Conservation (phyloP, 257 asterid genomes). For the Scutellaria barbata region DNA sequence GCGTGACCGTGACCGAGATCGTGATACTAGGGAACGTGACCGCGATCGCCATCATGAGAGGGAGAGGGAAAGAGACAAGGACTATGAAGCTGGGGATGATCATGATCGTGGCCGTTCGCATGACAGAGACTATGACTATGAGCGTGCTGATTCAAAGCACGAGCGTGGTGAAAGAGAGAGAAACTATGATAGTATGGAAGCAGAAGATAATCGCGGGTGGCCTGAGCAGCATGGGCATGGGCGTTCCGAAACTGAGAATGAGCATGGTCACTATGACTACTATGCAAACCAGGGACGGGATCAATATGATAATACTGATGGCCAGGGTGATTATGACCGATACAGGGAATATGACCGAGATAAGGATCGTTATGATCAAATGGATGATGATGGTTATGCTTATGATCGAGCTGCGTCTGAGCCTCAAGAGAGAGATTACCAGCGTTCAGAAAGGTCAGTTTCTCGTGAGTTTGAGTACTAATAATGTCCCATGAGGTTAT, state of each 20-base stretch:
- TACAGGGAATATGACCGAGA: slow-evolving; percentile 59
- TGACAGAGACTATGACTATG: slow-evolving; percentile 54
- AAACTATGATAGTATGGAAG: slow-evolving; percentile 46
- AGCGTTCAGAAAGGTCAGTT: slow-evolving; percentile 58
- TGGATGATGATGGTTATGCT: slow-evolving; percentile 77
- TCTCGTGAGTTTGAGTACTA: slow-evolving; percentile 56
- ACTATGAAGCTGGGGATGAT: slow-evolving; percentile 51
- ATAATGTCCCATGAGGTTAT: neutral
- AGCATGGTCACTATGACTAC: slow-evolving; percentile 53
- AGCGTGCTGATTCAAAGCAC: slow-evolving; percentile 48
- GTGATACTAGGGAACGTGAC: slow-evolving; percentile 32
- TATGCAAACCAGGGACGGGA: slow-evolving; percentile 60
- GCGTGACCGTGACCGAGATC: slow-evolving; percentile 47
- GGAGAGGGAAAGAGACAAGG: slow-evolving; percentile 57
- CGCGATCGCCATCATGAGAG: slow-evolving; percentile 56
- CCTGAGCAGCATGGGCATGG: slow-evolving; percentile 56
- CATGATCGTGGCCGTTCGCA: slow-evolving; percentile 61
- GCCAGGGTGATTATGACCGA: slow-evolving; percentile 59
- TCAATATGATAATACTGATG: slow-evolving; percentile 51
- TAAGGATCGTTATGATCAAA: slow-evolving; percentile 67
- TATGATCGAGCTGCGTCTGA: slow-evolving; percentile 63
- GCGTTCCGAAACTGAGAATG: slow-evolving; percentile 42
- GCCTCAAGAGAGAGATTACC: slow-evolving; percentile 56
- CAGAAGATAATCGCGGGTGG: slow-evolving; percentile 59
- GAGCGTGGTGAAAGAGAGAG: slow-evolving; percentile 53